phyloP scores from a whole-genome alignment of 2,329 filamentous ascomycete genomes.

The Aspergillus ibericus region DNA sequence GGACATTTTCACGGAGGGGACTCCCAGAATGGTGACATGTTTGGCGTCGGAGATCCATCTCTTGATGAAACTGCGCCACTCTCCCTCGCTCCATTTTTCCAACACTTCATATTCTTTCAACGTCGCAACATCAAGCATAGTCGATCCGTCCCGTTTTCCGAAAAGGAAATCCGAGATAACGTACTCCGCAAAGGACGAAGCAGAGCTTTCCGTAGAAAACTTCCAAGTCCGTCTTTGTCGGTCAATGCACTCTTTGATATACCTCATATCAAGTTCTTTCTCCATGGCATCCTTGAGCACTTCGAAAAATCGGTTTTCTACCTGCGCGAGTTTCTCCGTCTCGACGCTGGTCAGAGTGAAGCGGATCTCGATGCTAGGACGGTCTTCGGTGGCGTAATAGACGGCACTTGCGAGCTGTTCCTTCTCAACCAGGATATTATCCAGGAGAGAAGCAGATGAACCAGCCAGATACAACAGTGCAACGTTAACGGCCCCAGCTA shows the following conservation, averaged over 20 bases:
- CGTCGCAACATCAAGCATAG: constrained; percentile 59
- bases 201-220: constrained; percentile 77
- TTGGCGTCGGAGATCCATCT: constrained; percentile 83
- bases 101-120: constrained; percentile 63
- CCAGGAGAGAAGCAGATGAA: constrained; percentile 87
- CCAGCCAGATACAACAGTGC: constrained; percentile 85
- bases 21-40: constrained; percentile 84
- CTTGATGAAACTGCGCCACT: constrained; percentile 80
- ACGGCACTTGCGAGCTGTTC: constrained; percentile 89
- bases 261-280: constrained; percentile 83
- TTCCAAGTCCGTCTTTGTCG: constrained; percentile 79
- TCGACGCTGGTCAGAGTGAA: constrained; percentile 84
- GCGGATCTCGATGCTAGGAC: constrained; percentile 80
- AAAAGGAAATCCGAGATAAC: constrained; percentile 93
- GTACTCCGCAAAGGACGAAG: constrained; percentile 76
- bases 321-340: constrained; percentile 77
- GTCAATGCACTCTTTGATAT: constrained; percentile 82
- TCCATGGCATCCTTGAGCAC: constrained; percentile 74
- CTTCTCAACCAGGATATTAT: constrained; percentile 88
- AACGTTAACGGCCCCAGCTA: constrained; percentile 71
- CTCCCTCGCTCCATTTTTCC: constrained; percentile 74
- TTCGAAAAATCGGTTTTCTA: constrained; percentile 82
- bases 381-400: constrained; percentile 73
- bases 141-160: constrained; percentile 79
- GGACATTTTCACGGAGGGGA: constrained; percentile 77